phyloP scores from a whole-genome alignment of 306 rosid species.

The Trichosanthes truncata region DNA sequence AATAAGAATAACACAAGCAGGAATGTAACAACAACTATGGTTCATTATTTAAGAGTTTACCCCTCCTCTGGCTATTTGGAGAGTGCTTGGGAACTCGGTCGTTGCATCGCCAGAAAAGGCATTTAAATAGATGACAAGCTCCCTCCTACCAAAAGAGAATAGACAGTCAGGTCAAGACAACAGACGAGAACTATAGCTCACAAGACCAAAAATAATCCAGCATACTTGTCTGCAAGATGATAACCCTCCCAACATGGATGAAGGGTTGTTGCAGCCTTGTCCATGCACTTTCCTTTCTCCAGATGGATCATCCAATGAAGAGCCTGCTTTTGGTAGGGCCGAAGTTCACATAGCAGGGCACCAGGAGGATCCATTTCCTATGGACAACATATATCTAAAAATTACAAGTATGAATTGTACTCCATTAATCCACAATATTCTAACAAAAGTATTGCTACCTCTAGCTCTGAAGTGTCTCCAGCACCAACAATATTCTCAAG shows the following conservation, averaged over 20 bases:
- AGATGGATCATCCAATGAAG: constrained; percentile 79
- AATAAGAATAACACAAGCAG: not conserved
- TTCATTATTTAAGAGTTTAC: constrained; percentile 40
- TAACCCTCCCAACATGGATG: constrained; percentile 99
- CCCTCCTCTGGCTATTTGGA: constrained; percentile 92
- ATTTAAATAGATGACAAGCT: constrained; percentile 59
- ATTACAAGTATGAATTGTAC: constrained; percentile 9
- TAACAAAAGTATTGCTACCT: constrained; percentile 36
- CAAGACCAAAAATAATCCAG: constrained; percentile 3
- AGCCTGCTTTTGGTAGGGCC: constrained; percentile 91
- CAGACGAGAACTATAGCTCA: not conserved
- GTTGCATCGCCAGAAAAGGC: constrained; percentile 93
- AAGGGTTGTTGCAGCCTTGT: constrained; percentile 62
- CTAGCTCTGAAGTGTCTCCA: constrained; percentile 69
- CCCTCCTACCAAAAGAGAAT: constrained; percentile 45
- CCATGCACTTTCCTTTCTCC: constrained; percentile 66
- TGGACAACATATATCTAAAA: constrained; percentile 15
- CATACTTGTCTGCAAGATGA: constrained; percentile 68
- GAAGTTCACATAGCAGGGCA: constrained; percentile 66
- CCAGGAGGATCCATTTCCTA: constrained; percentile 89
- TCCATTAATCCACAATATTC: constrained; percentile 13
- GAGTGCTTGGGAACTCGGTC: constrained; percentile 86
- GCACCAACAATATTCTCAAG: constrained; percentile 80
- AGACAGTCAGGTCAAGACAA: constrained; percentile 13
- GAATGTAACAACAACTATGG: constrained; percentile 3